These are phyloP conservation scores for Ammopiptanthus mongolicus DNA, from an alignment of 306 rosid species.

Conservation along the genomic window DNA sequence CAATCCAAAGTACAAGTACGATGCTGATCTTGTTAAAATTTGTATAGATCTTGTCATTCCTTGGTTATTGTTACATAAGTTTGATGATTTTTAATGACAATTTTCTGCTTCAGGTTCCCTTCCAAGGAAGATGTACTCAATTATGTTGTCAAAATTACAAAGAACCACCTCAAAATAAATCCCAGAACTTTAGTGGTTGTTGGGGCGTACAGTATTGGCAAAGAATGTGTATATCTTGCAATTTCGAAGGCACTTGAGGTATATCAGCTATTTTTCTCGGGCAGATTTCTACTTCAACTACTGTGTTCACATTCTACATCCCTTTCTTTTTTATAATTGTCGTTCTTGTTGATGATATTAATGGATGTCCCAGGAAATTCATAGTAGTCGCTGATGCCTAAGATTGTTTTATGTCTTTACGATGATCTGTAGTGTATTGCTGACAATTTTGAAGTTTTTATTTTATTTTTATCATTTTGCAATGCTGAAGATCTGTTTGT, in stretches of 20 bases:
- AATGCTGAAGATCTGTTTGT: not conserved
- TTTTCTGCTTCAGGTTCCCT: constrained; percentile 47
- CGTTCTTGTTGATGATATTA: constrained; percentile 8
- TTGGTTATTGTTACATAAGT: not conserved
- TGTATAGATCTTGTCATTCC: constrained; percentile 6
- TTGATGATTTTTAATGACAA: not conserved
- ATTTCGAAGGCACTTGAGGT: constrained; percentile 48
- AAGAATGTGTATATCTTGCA: constrained; percentile 52
- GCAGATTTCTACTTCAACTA: not conserved
- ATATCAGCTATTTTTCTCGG: not conserved
- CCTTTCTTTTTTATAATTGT: not conserved
- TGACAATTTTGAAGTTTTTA: not conserved
- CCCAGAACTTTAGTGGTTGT: constrained; percentile 50
- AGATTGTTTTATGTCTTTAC: not conserved
- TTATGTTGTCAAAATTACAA: constrained; percentile 45
- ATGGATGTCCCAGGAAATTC: not conserved
- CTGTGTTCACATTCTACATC: not conserved
- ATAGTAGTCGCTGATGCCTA: not conserved
- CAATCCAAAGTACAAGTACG: constrained; percentile 52
- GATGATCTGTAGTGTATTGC: not conserved
- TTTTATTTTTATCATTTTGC: not conserved
- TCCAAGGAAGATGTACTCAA: constrained; percentile 43
- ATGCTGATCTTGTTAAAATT: not conserved
- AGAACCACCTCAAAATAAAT: constrained; percentile 39
- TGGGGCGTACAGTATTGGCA: constrained; percentile 61